A percentile compares a stretch with the other conserved stretches of the same genome.
phyloP scores from a whole-genome alignment of 2,329 filamentous ascomycete species.

The Alternaria triticina region DNA sequence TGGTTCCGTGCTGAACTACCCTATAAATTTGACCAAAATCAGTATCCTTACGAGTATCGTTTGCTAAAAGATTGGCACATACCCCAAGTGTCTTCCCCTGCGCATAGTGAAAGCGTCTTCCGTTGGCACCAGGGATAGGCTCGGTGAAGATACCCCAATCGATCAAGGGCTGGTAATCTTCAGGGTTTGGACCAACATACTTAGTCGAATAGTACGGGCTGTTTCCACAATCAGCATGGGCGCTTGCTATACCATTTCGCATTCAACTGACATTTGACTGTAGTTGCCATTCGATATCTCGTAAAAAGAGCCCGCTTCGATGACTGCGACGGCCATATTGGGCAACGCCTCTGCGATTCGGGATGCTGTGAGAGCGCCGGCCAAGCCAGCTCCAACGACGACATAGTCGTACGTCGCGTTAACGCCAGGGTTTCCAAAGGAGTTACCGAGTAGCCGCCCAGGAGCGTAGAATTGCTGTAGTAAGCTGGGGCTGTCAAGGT shows the following conservation, averaged over 20 bases:
- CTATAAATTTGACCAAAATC: background rate
- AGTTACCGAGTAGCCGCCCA: conserved; percentile 10
- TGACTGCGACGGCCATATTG: conserved; percentile 23
- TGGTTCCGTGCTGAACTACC: conserved; percentile 33
- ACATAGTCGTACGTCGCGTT: conserved; percentile 36
- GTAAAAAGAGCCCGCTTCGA: conserved; percentile 38
- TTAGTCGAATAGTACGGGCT: conserved; percentile 19
- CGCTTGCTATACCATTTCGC: background rate
- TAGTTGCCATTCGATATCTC: conserved; percentile 32
- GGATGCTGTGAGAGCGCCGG: conserved; percentile 27
- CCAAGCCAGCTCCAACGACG: conserved; percentile 32
- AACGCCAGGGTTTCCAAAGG: conserved; percentile 26
- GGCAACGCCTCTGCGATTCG: conserved; percentile 21
- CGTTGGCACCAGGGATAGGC: conserved; percentile 22
- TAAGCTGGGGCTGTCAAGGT: conserved; percentile 4
- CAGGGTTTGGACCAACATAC: conserved; percentile 13
- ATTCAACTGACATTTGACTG: conserved; percentile 21
- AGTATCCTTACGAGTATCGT: background rate
- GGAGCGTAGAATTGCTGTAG: conserved; percentile 15
- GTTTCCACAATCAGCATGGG: background rate
- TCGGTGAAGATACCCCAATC: conserved; percentile 36
- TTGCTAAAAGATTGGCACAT: background rate
- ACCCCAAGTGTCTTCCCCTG: conserved; percentile 36
- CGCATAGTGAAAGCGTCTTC: conserved; percentile 29
- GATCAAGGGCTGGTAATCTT: conserved; percentile 34